A percentile compares a stretch with the other conserved stretches of the same genome.
phyloP scores from a whole-genome alignment of 1,284 basidiomycete species.

The Marasmius oreades region DNA sequence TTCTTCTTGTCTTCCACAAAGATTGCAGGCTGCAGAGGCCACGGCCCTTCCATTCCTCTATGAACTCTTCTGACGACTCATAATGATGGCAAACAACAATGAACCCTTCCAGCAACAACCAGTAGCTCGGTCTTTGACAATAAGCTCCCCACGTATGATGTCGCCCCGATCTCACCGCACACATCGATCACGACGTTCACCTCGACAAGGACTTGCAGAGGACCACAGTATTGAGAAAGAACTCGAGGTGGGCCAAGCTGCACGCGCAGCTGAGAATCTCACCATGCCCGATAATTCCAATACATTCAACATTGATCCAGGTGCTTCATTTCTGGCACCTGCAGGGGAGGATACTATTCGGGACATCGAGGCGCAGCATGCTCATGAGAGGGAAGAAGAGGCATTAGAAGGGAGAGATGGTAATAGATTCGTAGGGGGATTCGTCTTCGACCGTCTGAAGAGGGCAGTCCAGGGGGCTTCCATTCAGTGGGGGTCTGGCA shows the following conservation, averaged over 20 bases:
- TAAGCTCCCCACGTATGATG: slow-evolving; percentile 14
- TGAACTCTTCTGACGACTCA: neutral
- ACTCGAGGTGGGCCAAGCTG: neutral
- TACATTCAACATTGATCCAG: slow-evolving; percentile 26
- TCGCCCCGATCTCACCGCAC: slow-evolving; percentile 10
- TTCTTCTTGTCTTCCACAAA: neutral
- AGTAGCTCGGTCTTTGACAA: neutral
- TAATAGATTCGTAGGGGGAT: slow-evolving; percentile 22
- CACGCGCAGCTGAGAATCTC: neutral
- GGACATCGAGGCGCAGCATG: slow-evolving; percentile 4
- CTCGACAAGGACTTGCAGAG: neutral
- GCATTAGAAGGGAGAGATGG: slow-evolving; percentile 3
- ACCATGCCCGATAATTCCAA: slow-evolving; percentile 4
- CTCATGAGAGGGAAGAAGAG: neutral
- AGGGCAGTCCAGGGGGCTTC: slow-evolving; percentile 20
- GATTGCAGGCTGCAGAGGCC: no score
- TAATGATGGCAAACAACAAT: neutral
- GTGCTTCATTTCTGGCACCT: slow-evolving; percentile 25
- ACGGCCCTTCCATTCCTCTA: neutral
- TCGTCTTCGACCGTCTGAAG: slow-evolving; percentile 23
- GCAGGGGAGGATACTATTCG: slow-evolving; percentile 14
- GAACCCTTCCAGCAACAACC: neutral
- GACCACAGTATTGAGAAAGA: neutral
- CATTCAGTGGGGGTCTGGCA: slow-evolving; percentile 1
- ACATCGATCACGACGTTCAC: slow-evolving; percentile 7